These are phyloP conservation scores for Platismatia glauca DNA, from an alignment of 495 filamentous ascomycete species.

Conservation along the genomic window DNA sequence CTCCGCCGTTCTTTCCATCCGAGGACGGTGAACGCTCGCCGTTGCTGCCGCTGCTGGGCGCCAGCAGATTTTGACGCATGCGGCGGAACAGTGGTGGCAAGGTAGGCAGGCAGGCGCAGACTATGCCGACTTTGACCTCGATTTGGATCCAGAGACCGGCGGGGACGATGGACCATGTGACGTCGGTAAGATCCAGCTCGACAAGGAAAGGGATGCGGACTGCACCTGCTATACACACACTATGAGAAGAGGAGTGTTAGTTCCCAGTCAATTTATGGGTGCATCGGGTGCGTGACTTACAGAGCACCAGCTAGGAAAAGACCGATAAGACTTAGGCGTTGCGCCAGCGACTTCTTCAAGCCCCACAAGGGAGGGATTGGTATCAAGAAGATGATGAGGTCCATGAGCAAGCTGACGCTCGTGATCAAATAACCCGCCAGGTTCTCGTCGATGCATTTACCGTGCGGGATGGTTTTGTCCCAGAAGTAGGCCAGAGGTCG, in stretches of 20 bases:
- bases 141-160: slow-evolving; percentile 20
- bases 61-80: too few species aligned
- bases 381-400: slow-evolving; percentile 33
- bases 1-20: too few species aligned
- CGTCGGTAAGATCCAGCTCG: slow-evolving; percentile 8
- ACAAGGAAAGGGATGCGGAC: slow-evolving; percentile 18
- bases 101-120: slow-evolving; percentile 37
- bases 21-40: too few species aligned
- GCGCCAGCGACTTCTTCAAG: slow-evolving; percentile 30
- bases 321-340: slow-evolving; percentile 25
- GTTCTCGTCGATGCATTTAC: slow-evolving; percentile 41
- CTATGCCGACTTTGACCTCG: slow-evolving; percentile 36
- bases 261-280: background rate
- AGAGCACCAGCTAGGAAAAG: slow-evolving; percentile 22
- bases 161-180: slow-evolving; percentile 15
- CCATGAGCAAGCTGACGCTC: slow-evolving; percentile 27
- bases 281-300: slow-evolving; percentile 10
- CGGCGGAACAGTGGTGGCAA: slow-evolving; percentile 36
- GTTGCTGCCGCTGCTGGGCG: too few species aligned
- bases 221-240: slow-evolving; percentile 18
- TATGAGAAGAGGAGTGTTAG: background rate
- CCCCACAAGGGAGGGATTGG: slow-evolving; percentile 38
- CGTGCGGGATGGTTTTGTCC: slow-evolving; percentile 37
- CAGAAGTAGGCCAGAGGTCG: slow-evolving; percentile 45
- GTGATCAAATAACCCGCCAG: slow-evolving; percentile 26